phyloP scores from a whole-genome alignment of 2,329 filamentous ascomycete genomes.

The Claviceps sorghi region DNA sequence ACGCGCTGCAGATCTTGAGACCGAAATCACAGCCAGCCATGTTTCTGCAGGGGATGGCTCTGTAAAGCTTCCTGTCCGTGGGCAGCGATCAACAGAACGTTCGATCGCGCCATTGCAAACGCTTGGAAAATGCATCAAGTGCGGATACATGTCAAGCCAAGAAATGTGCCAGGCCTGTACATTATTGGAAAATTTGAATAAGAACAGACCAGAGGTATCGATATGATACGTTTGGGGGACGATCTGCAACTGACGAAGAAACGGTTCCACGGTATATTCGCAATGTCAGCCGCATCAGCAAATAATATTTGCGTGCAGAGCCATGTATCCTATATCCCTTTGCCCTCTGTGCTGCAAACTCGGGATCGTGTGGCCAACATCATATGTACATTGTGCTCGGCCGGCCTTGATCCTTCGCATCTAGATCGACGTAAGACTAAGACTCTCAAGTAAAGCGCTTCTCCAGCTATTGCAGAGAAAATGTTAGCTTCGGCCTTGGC shows the following conservation, averaged over 20 bases:
- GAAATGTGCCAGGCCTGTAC: conserved; percentile 86
- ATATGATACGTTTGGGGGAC: conserved; percentile 23
- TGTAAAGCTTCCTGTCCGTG: conserved; percentile 21
- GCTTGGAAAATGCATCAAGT: conserved; percentile 70
- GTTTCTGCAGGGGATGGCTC: conserved; percentile 11
- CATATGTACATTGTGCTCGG: conserved; percentile 8
- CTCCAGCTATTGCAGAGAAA: conserved; percentile 30
- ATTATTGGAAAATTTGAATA: conserved; percentile 80
- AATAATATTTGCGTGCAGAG: background rate
- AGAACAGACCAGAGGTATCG: conserved; percentile 47
- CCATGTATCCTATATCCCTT: background rate
- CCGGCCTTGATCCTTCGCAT: background rate
- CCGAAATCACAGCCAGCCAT: conserved; percentile 17
- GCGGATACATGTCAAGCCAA: conserved; percentile 93
- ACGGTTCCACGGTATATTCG: background rate
- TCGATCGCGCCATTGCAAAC: conserved; percentile 44
- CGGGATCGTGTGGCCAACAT: background rate
- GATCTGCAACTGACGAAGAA: background rate
- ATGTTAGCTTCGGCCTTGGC: conserved; percentile 2
- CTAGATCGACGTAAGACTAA: conserved; percentile 1
- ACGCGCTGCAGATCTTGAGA: conserved; percentile 14
- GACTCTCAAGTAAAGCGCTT: conserved; percentile 31
- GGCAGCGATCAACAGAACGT: conserved; percentile 14
- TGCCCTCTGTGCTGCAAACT: background rate
- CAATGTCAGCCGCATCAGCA: background rate